Percentiles rank a stretch among this genome's conserved stretches.
Evolutionary conservation across 768 basidiomycete genomes (phyloP).

Genomic region (Clitopilus hobsonii): DNA sequence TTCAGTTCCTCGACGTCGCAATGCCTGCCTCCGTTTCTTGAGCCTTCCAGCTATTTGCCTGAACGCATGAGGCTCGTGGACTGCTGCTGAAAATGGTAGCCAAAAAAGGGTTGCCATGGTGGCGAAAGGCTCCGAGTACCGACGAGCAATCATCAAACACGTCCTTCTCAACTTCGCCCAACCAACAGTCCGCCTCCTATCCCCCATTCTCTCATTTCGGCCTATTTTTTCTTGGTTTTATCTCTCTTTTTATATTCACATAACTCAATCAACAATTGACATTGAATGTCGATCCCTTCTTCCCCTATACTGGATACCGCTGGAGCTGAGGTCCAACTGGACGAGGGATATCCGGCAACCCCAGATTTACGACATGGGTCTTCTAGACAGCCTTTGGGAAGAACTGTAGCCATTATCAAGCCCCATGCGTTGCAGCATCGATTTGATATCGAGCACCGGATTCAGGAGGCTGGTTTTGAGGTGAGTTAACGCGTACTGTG

Average conservation of each 20-base stretch:
- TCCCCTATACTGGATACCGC: neutral
- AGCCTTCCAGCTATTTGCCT: neutral
- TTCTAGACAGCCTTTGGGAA: slow-evolving; percentile 26
- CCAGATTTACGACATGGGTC: slow-evolving; percentile 10
- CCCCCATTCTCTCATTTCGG: neutral
- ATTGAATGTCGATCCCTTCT: neutral
- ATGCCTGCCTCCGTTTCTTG: neutral
- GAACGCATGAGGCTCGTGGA: neutral
- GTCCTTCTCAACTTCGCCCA: neutral
- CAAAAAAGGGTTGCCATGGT: neutral
- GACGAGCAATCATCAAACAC: neutral
- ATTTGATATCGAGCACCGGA: slow-evolving; percentile 76
- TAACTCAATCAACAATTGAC: neutral
- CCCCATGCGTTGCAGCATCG: slow-evolving; percentile 67
- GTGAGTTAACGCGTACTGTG: slow-evolving; percentile 25
- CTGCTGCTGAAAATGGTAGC: neutral
- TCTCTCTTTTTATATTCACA: neutral
- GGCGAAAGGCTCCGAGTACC: neutral
- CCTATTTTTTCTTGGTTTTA: neutral
- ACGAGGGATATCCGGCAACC: slow-evolving; percentile 4
- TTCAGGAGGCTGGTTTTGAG: slow-evolving; percentile 81
- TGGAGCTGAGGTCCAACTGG: neutral
- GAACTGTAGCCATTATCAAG: slow-evolving; percentile 85
- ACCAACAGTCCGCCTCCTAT: neutral
- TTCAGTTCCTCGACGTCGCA: neutral